Conservation (phyloP, 2,329 filamentous ascomycete genomes). For the Penicillium frequentans region DNA sequence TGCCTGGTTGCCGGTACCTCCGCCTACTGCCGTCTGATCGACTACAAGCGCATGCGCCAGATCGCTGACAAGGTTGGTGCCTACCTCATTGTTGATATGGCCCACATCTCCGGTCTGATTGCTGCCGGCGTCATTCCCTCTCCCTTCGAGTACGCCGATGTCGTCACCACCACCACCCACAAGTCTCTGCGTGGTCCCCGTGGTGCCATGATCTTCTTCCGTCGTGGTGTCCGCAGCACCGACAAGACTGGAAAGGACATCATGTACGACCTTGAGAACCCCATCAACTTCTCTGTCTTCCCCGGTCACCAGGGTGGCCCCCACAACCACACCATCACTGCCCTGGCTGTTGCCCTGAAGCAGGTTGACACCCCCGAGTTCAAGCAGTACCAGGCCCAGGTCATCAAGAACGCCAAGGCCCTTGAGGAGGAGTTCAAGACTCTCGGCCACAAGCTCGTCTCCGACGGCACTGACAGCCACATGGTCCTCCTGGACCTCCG, state of each 20-base stretch:
- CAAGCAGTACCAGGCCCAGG: constrained; percentile 85
- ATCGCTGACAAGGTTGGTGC: constrained; percentile 89
- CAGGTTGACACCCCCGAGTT: constrained; percentile 90
- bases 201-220: constrained; percentile 98
- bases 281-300: constrained; percentile 97
- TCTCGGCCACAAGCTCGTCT: constrained; percentile 80
- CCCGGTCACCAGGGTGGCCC: constrained; percentile 97
- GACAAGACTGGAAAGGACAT: constrained; percentile 87
- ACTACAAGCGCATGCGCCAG: constrained; percentile 88
- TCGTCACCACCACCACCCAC: constrained; percentile 97
- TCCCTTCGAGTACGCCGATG: constrained; percentile 85
- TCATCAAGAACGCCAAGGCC: constrained; percentile 87
- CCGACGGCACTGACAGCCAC: constrained; percentile 95
- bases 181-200: constrained; percentile 94
- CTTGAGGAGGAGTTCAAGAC: constrained; percentile 73
- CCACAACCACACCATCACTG: constrained; percentile 98
- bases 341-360: constrained; percentile 88
- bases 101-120: constrained; percentile 92
- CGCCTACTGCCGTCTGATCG: constrained; percentile 92
- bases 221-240: constrained; percentile 80
- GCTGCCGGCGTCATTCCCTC: constrained; percentile 88
- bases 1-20: constrained; percentile 93
- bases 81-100: constrained; percentile 94
- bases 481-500: constrained; percentile 91
- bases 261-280: constrained; percentile 84